phyloP scores from a whole-genome alignment of 176 grass and related monocot genomes.

The Phoenix dactylifera region DNA sequence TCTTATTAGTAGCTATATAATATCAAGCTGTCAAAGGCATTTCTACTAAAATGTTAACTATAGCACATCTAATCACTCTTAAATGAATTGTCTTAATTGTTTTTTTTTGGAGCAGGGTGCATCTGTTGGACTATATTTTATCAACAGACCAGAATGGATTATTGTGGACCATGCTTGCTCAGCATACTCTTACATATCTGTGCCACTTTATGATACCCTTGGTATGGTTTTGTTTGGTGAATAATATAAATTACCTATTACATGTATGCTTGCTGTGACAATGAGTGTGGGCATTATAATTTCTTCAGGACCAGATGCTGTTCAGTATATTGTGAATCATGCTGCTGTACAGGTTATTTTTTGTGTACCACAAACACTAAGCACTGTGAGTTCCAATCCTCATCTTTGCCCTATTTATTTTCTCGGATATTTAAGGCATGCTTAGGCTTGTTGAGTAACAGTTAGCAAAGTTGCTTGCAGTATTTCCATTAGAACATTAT shows the following conservation, averaged over 20 bases:
- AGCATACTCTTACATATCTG: slow-evolving; percentile 80
- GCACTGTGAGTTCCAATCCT: slow-evolving; percentile 42
- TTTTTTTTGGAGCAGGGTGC: slow-evolving; percentile 53
- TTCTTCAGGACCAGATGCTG: slow-evolving; percentile 88
- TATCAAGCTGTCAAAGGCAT: too few relatives aligned
- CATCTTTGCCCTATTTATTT: slow-evolving; percentile 4
- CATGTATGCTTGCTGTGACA: too few relatives aligned
- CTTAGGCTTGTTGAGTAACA: not conserved
- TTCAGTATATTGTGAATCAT: slow-evolving; percentile 94
- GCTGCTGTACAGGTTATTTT: slow-evolving; percentile 79
- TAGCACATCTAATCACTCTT: not conserved
- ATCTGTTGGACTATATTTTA: slow-evolving; percentile 85
- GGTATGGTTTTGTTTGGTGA: slow-evolving; percentile 30
- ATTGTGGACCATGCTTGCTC: slow-evolving; percentile 92
- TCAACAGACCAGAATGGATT: slow-evolving; percentile 89
- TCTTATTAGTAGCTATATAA: too few relatives aligned
- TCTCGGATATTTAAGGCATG: too few relatives aligned
- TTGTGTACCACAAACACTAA: slow-evolving; percentile 86
- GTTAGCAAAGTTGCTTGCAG: not conserved
- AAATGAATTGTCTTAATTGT: slow-evolving; percentile 4
- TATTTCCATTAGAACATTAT: too few relatives aligned
- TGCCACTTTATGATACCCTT: slow-evolving; percentile 88
- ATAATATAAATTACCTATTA: too few relatives aligned
- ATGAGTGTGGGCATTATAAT: not conserved
- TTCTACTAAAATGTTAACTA: too few relatives aligned